Percentiles rank a stretch among this genome's conserved stretches.
Conservation (phyloP, 2,329 filamentous ascomycete genomes). For the Nothophoma quercina region DNA sequence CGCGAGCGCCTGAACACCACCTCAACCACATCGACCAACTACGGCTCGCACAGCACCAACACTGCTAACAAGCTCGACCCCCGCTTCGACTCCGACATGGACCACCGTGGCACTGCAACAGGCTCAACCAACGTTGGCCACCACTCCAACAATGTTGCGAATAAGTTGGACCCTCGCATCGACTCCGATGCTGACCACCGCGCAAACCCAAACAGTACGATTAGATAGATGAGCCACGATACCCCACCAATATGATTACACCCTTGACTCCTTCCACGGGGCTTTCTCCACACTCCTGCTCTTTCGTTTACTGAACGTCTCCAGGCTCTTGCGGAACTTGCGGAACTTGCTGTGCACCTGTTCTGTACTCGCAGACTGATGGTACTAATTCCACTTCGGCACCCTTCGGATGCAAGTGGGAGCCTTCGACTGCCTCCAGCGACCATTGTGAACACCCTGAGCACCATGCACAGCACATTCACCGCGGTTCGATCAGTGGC, state of each 20-base stretch:
- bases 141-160: constrained; percentile 39
- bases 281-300: neutral
- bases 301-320: constrained; percentile 13
- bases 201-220: constrained; percentile 32
- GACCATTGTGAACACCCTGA: constrained; percentile 8
- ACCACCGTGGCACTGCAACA: constrained; percentile 27
- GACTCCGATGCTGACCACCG: constrained; percentile 39
- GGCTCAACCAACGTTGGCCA: constrained; percentile 38
- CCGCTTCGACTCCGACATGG: constrained; percentile 38
- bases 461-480: constrained; percentile 16
- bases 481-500: constrained; percentile 25
- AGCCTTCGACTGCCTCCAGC: neutral
- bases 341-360: too few species aligned
- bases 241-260: constrained; percentile 24
- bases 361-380: constrained; percentile 7
- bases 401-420: neutral
- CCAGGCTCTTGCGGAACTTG: constrained; percentile 10
- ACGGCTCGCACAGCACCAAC: constrained; percentile 43
- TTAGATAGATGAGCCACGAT: constrained; percentile 23
- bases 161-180: constrained; percentile 37
- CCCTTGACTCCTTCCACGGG: constrained; percentile 11
- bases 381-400: constrained; percentile 10
- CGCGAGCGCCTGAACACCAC: constrained; percentile 33
- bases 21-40: constrained; percentile 36
- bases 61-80: constrained; percentile 44